Conservation (phyloP, 176 grass and related monocot genomes). For the Aechmea fasciata region DNA sequence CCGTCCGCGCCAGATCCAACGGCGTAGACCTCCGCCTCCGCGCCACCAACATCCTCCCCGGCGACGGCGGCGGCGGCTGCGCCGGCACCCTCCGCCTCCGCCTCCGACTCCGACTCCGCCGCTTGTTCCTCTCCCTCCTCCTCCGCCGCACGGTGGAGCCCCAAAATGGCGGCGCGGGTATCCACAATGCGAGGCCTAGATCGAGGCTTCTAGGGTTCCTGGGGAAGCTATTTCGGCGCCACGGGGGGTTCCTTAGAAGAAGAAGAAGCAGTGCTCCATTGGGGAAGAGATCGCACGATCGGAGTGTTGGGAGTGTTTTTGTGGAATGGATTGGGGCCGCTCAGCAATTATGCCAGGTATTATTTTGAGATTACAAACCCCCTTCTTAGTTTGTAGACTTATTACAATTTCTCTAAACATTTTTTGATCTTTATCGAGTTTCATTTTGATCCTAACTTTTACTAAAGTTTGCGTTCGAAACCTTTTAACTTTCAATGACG, state of each 20-base stretch:
- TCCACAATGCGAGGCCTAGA: background rate
- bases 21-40: slow-evolving; percentile 40
- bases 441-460: too few relatives aligned
- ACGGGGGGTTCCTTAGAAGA: background rate
- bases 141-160: background rate
- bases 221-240: background rate
- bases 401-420: too few relatives aligned
- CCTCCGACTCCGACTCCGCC: slow-evolving; percentile 27
- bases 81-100: slow-evolving; percentile 56
- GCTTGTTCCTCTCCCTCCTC: background rate
- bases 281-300: background rate
- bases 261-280: background rate
- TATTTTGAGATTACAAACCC: too few relatives aligned
- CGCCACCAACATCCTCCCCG: slow-evolving; percentile 49
- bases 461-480: too few relatives aligned
- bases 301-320: background rate
- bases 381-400: too few relatives aligned
- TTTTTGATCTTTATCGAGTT: too few relatives aligned
- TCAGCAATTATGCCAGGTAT: too few relatives aligned
- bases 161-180: background rate
- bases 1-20: slow-evolving; percentile 39
- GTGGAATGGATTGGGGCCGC: background rate
- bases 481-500: too few relatives aligned
- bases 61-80: slow-evolving; percentile 52
- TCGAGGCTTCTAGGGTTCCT: background rate